Conservation (phyloP, 2,329 filamentous ascomycete genomes). For the Triangularia setosa region DNA sequence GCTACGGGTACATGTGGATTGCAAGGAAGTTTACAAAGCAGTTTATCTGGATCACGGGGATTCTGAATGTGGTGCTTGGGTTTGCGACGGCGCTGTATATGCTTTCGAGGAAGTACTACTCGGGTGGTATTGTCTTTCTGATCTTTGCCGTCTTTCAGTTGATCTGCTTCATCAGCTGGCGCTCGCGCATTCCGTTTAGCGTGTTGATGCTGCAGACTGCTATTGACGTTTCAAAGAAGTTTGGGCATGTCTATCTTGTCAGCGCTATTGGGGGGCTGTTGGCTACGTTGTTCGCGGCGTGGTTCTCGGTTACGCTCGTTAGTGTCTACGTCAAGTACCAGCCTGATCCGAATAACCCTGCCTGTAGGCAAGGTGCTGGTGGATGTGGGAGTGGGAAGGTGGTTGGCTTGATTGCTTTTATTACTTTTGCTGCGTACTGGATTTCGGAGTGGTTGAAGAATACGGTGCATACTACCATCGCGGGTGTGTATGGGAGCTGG, state of each 20-base stretch:
- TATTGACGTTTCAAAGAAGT: constrained; percentile 78
- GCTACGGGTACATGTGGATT: constrained; percentile 70
- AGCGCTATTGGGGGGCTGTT: constrained; percentile 78
- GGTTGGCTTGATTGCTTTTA: constrained; percentile 78
- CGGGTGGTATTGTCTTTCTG: constrained; percentile 82
- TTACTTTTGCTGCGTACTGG: constrained; percentile 93
- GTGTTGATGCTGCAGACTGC: constrained; percentile 83
- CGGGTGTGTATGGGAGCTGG: constrained; percentile 89
- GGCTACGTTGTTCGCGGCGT: constrained; percentile 73
- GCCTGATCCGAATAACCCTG: constrained; percentile 52
- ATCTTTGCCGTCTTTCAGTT: constrained; percentile 76
- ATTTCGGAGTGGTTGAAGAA: constrained; percentile 92
- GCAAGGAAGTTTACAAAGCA: constrained; percentile 79
- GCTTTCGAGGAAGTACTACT: constrained; percentile 70
- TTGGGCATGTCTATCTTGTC: constrained; percentile 82
- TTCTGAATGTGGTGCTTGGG: constrained; percentile 79
- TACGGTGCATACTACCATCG: constrained; percentile 81
- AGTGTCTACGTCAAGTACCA: constrained; percentile 82
- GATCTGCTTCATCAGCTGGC: constrained; percentile 85
- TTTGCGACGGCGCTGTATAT: constrained; percentile 87
- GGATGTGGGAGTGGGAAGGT: constrained; percentile 73
- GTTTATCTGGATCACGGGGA: constrained; percentile 89
- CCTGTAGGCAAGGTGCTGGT: constrained; percentile 50
- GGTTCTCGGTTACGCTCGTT: constrained; percentile 82
- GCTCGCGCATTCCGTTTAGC: constrained; percentile 83